Base-by-base conservation (phyloP, 768 basidiomycete genomes). In the Crassisporium funariophilum region DNA sequence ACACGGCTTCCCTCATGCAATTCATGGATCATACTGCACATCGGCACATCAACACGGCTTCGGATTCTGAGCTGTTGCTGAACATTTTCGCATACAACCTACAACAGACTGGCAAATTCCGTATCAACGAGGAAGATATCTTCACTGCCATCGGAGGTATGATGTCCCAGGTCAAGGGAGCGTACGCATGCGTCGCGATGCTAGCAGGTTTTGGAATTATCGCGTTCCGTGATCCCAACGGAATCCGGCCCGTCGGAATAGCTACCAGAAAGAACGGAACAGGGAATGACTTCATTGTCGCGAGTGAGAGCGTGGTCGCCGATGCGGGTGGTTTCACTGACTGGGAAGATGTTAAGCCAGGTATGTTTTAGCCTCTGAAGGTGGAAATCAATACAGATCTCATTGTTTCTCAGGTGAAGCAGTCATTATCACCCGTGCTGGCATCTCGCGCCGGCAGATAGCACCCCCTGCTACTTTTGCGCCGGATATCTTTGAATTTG, bases 41-140 rank as follows among this genome's bases (percentile, higher is more conserved):
- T 69, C 81, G 97, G 33, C 97, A 99, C 66, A 98, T 98, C 73
- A 99, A 99, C 72, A 99, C 97, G 6, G 90, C 92, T 35, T 97
- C 93, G 20, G 97, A 99, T 72, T 98, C 95, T 4, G 97, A 99
- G 69, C 76, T 99, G 10, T 81, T 99, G 31, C 82, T 99, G 53
- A 99, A 99, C 70, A 91, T 97, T 56, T 92, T 99, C 65, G 97
- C 97, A 43, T 84, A 98, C 75, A 95, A 95, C 58, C 82, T 99
- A 13, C 97, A 99, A 61, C 86, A 98, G 66, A 98, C 95, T 8
- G 97, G 95, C 45, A 99, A 99, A 68, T 95, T 98, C 70, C 91
- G 94, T 50, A 99, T 98, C 73, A 98, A 98, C 63, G 95, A 98
- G 63, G 97, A 99, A 57, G 97, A 99, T 68, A 97, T 99, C 55